phyloP scores from a whole-genome alignment of 1,139 yeast genomes.

The Taiozyma onychis region DNA sequence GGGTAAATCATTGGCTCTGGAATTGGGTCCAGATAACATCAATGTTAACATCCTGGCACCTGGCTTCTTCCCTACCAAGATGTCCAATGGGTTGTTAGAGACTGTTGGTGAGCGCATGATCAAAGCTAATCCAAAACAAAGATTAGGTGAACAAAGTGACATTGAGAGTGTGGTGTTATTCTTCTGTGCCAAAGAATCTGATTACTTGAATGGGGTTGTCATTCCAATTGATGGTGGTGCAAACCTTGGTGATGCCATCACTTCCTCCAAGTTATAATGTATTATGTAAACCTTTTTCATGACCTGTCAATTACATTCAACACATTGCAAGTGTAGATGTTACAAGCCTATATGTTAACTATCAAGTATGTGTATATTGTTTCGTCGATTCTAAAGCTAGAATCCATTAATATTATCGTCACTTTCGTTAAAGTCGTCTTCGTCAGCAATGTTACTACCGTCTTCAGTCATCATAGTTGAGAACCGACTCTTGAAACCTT shows the following conservation, averaged over 20 bases:
- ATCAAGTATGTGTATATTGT: background rate
- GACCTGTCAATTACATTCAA: background rate
- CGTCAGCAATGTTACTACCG: slow-evolving; percentile 1
- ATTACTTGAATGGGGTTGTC: slow-evolving; percentile 65
- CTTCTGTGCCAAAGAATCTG: slow-evolving; percentile 52
- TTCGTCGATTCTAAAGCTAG: background rate
- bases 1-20: slow-evolving; percentile 57
- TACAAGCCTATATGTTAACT: background rate
- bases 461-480: slow-evolving; percentile 7
- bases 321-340: background rate
- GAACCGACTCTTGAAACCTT: slow-evolving; percentile 10
- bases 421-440: slow-evolving; percentile 6
- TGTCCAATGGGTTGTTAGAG: slow-evolving; percentile 63
- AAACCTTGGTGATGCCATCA: slow-evolving; percentile 25
- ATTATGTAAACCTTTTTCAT: background rate
- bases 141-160: slow-evolving; percentile 62
- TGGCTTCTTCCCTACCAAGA: slow-evolving; percentile 74
- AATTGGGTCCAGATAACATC: slow-evolving; percentile 61
- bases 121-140: slow-evolving; percentile 52
- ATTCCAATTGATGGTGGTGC: slow-evolving; percentile 74
- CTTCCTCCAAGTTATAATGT: background rate
- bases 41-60: slow-evolving; percentile 71
- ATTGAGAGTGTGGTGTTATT: slow-evolving; percentile 54
- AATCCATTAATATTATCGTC: slow-evolving; percentile 6
- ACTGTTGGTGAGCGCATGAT: slow-evolving; percentile 45